phyloP scores from a whole-genome alignment of 805 yeast genomes.

The Yamadazyma insecticola region DNA sequence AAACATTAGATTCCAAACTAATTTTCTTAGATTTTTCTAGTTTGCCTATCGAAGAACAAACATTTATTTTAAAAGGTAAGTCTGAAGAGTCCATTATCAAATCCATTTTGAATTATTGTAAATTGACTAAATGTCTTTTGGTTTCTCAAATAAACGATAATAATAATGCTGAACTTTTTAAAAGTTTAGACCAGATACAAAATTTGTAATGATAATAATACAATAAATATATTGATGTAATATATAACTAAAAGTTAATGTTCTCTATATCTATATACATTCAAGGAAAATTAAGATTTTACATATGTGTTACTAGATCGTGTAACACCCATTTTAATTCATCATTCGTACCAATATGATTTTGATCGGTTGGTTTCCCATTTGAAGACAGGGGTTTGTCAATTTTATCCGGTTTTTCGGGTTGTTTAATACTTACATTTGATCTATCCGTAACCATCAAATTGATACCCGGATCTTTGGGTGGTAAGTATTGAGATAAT shows the following conservation, averaged over 20 bases:
- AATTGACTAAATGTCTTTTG: not conserved
- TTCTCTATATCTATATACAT: no score
- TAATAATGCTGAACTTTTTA: not conserved
- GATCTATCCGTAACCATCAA: constrained; percentile 3
- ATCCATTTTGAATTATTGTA: not conserved
- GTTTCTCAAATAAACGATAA: not conserved
- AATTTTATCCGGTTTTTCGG: constrained; percentile 2
- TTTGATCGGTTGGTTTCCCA: constrained; percentile 11
- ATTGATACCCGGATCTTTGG: constrained; percentile 2
- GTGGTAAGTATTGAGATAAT: constrained; percentile 25
- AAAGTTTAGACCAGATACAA: no score
- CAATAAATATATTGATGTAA: no score
- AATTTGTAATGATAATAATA: no score
- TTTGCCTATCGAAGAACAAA: not conserved
- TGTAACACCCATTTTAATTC: constrained; percentile 70
- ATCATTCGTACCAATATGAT: constrained; percentile 55
- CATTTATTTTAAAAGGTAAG: not conserved
- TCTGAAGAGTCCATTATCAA: not conserved
- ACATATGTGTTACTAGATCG: constrained; percentile 50
- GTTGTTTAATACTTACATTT: constrained; percentile 4
- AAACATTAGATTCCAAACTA: constrained; percentile 3
- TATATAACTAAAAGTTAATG: no score
- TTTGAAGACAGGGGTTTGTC: constrained; percentile 6
- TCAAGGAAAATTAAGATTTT: constrained; percentile 3
- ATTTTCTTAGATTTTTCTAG: constrained; percentile 3